These are phyloP conservation scores for Venturia aucupariae DNA, from an alignment of 2,329 filamentous ascomycete species.

Conservation along the genomic window DNA sequence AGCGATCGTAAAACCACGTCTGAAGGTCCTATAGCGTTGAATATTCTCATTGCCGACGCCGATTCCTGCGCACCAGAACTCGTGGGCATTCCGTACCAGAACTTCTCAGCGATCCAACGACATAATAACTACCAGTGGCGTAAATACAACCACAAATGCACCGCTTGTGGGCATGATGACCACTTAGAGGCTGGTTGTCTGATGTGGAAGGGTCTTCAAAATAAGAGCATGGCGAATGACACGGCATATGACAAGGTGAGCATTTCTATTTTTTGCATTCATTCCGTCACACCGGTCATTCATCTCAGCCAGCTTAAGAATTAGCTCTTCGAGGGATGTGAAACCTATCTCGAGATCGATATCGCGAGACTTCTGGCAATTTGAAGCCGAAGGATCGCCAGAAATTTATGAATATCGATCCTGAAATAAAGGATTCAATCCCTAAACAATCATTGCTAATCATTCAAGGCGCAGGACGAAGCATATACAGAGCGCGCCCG, in stretches of 20 bases:
- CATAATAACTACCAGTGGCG: not conserved
- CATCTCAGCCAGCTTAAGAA: too few species aligned
- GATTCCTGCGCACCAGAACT: not conserved
- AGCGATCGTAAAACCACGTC: not conserved
- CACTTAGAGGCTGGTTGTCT: not conserved
- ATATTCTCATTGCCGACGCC: not conserved
- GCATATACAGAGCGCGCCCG: not conserved
- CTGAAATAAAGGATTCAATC: too few species aligned
- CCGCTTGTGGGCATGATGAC: not conserved
- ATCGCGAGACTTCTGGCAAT: not conserved
- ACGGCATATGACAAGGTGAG: not conserved
- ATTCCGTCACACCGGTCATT: too few species aligned
- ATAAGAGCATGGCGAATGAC: not conserved
- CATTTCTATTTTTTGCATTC: not conserved
- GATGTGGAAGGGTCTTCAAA: not conserved
- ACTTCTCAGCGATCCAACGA: not conserved
- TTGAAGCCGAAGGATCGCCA: not conserved
- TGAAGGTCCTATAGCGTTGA: not conserved
- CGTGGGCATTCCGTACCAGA: not conserved
- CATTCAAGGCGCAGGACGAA: not conserved
- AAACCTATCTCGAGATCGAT: too few species aligned
- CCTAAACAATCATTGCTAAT: too few species aligned
- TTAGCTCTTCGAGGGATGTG: too few species aligned
- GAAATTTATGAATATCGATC: not conserved
- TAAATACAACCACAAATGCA: not conserved